Evolutionary conservation across 148 eudicot species (phyloP).

Genomic region (Vaccinium vitisidaea): DNA sequence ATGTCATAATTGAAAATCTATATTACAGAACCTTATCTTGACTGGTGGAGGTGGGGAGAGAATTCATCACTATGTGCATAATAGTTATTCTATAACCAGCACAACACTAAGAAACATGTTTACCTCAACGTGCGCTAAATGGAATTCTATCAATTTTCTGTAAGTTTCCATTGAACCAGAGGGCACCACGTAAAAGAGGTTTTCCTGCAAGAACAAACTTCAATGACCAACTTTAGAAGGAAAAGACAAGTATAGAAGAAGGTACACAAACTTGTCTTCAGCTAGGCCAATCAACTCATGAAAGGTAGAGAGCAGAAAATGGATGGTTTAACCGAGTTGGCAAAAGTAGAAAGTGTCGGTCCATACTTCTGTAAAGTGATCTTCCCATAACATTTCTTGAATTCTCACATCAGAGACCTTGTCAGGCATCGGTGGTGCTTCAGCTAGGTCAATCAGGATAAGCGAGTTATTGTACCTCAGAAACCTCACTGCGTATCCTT

Average conservation of each 20-base stretch:
- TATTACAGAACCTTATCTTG: neutral
- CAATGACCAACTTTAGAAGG: neutral
- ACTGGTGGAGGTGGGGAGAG: neutral
- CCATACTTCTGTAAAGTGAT: slow-evolving; percentile 70
- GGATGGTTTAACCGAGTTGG: neutral
- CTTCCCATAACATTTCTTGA: slow-evolving; percentile 52
- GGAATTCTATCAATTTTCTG: slow-evolving; percentile 64
- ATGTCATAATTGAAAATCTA: slow-evolving; percentile 5
- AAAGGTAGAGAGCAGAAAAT: neutral
- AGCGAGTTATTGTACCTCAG: slow-evolving; percentile 48
- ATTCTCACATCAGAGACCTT: slow-evolving; percentile 34
- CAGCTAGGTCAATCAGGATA: slow-evolving; percentile 30
- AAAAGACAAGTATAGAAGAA: slow-evolving; percentile 4
- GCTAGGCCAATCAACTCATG: neutral
- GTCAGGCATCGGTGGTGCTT: slow-evolving; percentile 47
- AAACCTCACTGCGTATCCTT: slow-evolving; percentile 69
- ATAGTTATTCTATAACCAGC: neutral
- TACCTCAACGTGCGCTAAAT: slow-evolving; percentile 66
- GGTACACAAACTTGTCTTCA: neutral
- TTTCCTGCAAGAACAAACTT: slow-evolving; percentile 49
- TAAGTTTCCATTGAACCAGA: slow-evolving; percentile 78
- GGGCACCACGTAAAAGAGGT: slow-evolving; percentile 67
- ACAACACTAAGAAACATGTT: neutral
- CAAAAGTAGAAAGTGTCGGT: slow-evolving; percentile 7
- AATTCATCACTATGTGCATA: neutral